Percentiles rank a stretch among this genome's conserved stretches.
These are phyloP conservation scores for Salvia rosmarinus DNA, from an alignment of 257 asterid species.

Conservation along the genomic window DNA sequence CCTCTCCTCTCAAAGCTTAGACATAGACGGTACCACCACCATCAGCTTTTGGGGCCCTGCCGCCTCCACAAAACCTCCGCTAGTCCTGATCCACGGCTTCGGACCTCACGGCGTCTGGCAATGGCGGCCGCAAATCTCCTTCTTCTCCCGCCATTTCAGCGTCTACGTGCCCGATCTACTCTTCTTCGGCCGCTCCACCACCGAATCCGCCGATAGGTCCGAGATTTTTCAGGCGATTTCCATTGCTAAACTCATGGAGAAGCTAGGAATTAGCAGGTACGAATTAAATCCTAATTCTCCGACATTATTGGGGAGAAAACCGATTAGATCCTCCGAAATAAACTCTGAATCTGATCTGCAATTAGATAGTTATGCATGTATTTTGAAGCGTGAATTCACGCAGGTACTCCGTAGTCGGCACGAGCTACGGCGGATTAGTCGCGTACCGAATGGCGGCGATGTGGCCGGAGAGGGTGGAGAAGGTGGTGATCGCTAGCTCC, in stretches of 20 bases:
- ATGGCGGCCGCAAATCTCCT: slow-evolving; percentile 66
- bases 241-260: slow-evolving; percentile 54
- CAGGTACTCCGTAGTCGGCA: slow-evolving; percentile 64
- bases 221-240: slow-evolving; percentile 78
- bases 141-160: slow-evolving; percentile 52
- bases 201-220: slow-evolving; percentile 58
- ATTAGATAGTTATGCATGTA: not conserved
- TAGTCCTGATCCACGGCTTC: slow-evolving; percentile 79
- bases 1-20: slow-evolving; percentile 54
- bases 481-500: slow-evolving; percentile 86
- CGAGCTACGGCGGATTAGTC: slow-evolving; percentile 90
- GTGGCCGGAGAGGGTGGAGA: slow-evolving; percentile 81
- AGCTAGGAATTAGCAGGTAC: slow-evolving; percentile 48
- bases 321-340: not conserved
- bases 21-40: slow-evolving; percentile 57
- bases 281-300: slow-evolving; percentile 3
- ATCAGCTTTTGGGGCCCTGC: slow-evolving; percentile 75
- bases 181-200: slow-evolving; percentile 68
- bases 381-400: not conserved
- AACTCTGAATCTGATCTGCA: not conserved
- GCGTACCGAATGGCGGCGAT: slow-evolving; percentile 66
- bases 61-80: slow-evolving; percentile 48
- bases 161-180: slow-evolving; percentile 73
- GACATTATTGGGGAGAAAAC: not conserved
- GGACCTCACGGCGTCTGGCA: slow-evolving; percentile 88